Base-by-base conservation (phyloP, 129 eudicot genomes). In the Smallanthus sonchifolius region DNA sequence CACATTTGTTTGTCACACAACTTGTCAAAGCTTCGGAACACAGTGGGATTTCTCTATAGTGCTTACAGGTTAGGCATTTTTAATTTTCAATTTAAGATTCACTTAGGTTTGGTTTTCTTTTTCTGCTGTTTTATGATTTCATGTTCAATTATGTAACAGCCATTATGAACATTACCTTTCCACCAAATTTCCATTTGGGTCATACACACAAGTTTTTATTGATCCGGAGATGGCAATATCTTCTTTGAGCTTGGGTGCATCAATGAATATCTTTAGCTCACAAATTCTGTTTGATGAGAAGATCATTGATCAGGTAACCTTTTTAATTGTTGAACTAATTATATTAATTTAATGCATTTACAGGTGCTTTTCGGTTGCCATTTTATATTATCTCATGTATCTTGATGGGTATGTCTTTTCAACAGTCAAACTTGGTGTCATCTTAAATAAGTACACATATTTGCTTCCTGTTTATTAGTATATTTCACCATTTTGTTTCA, bases 121-220 rank as follows among this genome's bases (percentile, higher is more conserved):
- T 39, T 15, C 49, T 38, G 55, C 61, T 17, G 24, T 37, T 77
- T 74, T 35, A 7, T 73, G 57, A 68, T 67, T 77, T 10, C 3
- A 51, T 74, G 39, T 67, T 63, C 52, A 56, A 67, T 80, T 69
- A 19, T 81, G 65, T 68, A 73, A 83, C 97, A 94, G 97, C 77
- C 87, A 94, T 75, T 94, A 85, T 82, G 99, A 94, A 80, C 91
- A 82, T 68, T 91, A 94, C 67, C 96, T 94, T 52, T 84, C 87
- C 78, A 83, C 88, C 35, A 56, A 83, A 61, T 91, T 94, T 79
- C 99, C 99, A 66, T 91, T 94, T 86, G 99, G 99, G 65, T 94
- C 97, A 67, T 94, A 94, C 80, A 85, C 87, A 43, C 99, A 94
- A 86, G 94, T 94, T 59, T 94, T 94, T 82, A 83, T 94, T 54